Percentiles rank a stretch among this genome's conserved stretches.
These are phyloP conservation scores for Aspergillus quadricinctus DNA, from an alignment of 2,329 filamentous ascomycete genomes.

Conservation along the genomic window DNA sequence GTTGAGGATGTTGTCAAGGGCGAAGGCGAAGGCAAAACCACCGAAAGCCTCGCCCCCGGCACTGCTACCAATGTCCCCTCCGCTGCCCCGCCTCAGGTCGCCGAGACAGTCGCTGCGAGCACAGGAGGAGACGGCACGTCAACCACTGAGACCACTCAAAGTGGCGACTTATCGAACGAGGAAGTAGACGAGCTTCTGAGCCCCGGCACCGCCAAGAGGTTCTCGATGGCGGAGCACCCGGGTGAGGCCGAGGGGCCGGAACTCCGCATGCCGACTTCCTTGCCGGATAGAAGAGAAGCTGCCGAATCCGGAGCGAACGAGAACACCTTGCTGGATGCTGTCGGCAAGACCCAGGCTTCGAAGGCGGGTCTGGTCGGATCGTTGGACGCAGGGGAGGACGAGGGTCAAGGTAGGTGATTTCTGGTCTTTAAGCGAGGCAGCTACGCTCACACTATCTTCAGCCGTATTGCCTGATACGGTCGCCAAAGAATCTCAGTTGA, in stretches of 20 bases:
- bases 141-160: slow-evolving; percentile 6
- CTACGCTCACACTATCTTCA: background rate
- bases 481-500: slow-evolving; percentile 14
- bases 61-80: slow-evolving; percentile 10
- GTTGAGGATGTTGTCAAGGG: slow-evolving; percentile 20
- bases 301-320: background rate
- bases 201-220: background rate
- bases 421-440: background rate
- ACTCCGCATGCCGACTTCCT: background rate
- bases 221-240: background rate
- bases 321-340: slow-evolving; percentile 13
- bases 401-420: slow-evolving; percentile 16
- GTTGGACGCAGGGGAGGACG: slow-evolving; percentile 11
- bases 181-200: background rate
- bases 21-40: slow-evolving; percentile 15
- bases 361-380: slow-evolving; percentile 16
- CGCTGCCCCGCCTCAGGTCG: slow-evolving; percentile 4
- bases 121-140: background rate
- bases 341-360: slow-evolving; percentile 20
- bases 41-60: slow-evolving; percentile 11
- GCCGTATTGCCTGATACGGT: slow-evolving; percentile 18
- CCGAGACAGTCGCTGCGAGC: slow-evolving; percentile 9
- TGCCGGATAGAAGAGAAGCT: background rate
- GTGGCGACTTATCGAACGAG: slow-evolving; percentile 1
- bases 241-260: background rate